phyloP scores from a whole-genome alignment of 306 rosid genomes.

The Oemleria cerasiformis region DNA sequence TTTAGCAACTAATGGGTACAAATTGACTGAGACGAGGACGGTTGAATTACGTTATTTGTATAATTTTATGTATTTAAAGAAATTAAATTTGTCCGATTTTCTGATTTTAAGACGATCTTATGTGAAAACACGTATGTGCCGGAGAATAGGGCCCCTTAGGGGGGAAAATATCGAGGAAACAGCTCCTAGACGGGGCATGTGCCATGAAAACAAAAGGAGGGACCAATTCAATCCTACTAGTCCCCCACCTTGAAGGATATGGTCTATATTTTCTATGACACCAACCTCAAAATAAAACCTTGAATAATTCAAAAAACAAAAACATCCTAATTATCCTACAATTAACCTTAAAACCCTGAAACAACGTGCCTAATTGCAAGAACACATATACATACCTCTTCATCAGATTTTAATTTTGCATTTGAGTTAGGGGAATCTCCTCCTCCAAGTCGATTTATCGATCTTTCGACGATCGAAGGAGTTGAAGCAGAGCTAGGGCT shows the following conservation, averaged over 20 bases:
- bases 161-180: conserved; percentile 33
- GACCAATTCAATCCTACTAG: conserved; percentile 36
- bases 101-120: not conserved
- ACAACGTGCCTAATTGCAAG: not conserved
- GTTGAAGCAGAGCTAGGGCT: conserved; percentile 60
- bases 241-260: conserved; percentile 40
- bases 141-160: conserved; percentile 39
- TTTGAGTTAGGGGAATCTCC: conserved; percentile 52
- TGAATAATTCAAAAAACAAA: not conserved
- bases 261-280: conserved; percentile 28
- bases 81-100: too few species aligned
- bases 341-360: not conserved
- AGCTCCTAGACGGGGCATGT: conserved; percentile 30
- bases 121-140: conserved; percentile 22
- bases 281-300: conserved; percentile 7
- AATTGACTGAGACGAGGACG: not conserved
- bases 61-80: too few species aligned
- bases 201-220: conserved; percentile 35
- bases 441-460: conserved; percentile 34
- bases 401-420: conserved; percentile 37
- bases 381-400: conserved; percentile 44
- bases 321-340: too few species aligned
- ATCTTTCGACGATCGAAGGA: conserved; percentile 55
- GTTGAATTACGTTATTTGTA: too few species aligned
- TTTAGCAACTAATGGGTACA: not conserved